Base-by-base conservation (phyloP, 345 rosid genomes). In the Pugionium dolabratum region DNA sequence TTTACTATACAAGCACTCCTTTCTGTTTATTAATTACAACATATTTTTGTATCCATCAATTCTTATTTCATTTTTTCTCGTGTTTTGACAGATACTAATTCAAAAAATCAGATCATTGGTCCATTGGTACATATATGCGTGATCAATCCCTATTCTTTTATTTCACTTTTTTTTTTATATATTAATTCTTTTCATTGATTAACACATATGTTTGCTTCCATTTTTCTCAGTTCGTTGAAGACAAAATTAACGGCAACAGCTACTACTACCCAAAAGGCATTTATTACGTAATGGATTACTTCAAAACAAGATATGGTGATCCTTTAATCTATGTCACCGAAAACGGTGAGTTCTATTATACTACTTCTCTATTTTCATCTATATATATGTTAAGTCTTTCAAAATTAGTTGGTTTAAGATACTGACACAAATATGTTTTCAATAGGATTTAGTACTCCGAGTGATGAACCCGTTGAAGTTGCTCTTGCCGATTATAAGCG, bases 261-360 rank as follows among this genome's bases (percentile, higher is more conserved):
- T 62, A 45, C 54, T 70, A 70, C 62, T 2, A 10, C 2, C 63
- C 75, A 54, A 62, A 1, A 54, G 75, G 75, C 50, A 71, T 71
- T 36, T 53, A 30, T 7, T 1, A 46, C n/a, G 43, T 62, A 6
- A 37, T 70, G 55, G 36, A 62, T 0, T 11, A 54, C 10, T 62
- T 54, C 69, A 62, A 46, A 46, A 2, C 4, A 0, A 36, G 3
- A 6, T 67, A 67, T 28, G 9, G 3, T 6, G 11, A 69, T 30
- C 73, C 73, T 59, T 32, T 50, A 10, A 5, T 69, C 7, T 69
- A 58, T 41, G 7, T 69, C 8, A 69, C 73, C 8, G 73, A 69
- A 52, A 69, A 69, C 30, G 73, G 73, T 68, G 29, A 53, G 67
- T 41, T 57, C 31, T 37, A 48, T 18, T 18, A 18, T 18, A 18